Conservation (phyloP, 768 basidiomycete species). For the Suillus subaureus region DNA sequence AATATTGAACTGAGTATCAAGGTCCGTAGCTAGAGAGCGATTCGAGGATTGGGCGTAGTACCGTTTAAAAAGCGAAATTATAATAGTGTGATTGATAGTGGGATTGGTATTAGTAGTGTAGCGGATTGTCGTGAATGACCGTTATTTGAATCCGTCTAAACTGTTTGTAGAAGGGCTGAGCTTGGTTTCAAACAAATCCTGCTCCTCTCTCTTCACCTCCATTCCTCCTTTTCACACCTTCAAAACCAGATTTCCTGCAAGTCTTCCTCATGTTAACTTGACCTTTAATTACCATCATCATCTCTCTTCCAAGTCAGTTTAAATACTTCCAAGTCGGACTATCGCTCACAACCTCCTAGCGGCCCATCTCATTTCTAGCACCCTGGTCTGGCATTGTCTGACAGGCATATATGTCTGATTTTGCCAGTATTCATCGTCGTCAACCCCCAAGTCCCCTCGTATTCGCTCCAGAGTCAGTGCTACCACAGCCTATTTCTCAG, state of each 20-base stretch:
- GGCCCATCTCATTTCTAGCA: conserved; percentile 8
- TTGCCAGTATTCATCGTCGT: conserved; percentile 47
- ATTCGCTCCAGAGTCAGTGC: conserved; percentile 67
- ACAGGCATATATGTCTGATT: conserved; percentile 49
- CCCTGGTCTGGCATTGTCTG: conserved; percentile 20
- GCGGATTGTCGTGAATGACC: conserved; percentile 4
- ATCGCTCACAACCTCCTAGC: neutral
- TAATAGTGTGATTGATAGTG: neutral
- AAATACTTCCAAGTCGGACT: neutral
- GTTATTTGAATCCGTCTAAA: conserved; percentile 5
- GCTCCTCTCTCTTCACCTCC: conserved; percentile 18
- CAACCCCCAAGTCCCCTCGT: conserved; percentile 76
- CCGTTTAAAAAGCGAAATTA: conserved; percentile 9
- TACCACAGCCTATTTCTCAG: conserved; percentile 50
- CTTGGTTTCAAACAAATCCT: conserved; percentile 14
- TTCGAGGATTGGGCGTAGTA: conserved; percentile 8
- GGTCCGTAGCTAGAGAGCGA: conserved; percentile 6
- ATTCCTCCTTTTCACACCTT: conserved; percentile 18
- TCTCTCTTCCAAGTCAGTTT: conserved; percentile 12
- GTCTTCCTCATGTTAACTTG: conserved; percentile 22
- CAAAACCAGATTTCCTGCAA: conserved; percentile 1
- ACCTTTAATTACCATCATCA: conserved; percentile 12
- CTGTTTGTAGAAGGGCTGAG: neutral
- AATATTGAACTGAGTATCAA: neutral
- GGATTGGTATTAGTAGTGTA: neutral